Conservation (phyloP, 2,329 filamentous ascomycete species). For the Aspergillus ochraceus region DNA sequence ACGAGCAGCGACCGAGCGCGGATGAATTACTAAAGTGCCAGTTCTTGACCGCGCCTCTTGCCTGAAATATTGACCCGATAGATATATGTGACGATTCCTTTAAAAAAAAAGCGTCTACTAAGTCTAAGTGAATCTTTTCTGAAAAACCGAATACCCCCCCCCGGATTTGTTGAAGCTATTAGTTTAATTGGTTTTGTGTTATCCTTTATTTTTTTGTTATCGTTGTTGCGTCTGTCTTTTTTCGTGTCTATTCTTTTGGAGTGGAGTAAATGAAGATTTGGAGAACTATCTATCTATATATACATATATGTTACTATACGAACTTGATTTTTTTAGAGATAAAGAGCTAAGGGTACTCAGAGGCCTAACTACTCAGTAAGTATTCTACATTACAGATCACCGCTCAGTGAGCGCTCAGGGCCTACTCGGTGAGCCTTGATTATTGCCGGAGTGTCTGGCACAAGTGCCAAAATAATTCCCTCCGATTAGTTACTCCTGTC, state of each 20-base stretch:
- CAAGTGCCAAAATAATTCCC: too few relatives aligned
- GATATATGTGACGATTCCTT: neutral
- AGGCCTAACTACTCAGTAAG: too few relatives aligned
- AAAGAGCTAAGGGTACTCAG: too few relatives aligned
- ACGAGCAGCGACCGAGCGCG: conserved; percentile 86
- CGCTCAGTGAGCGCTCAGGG: too few relatives aligned
- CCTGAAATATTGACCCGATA: conserved; percentile 36
- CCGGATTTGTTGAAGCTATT: conserved; percentile 1
- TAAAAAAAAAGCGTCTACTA: neutral
- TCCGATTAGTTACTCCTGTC: too few relatives aligned
- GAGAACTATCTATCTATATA: conserved; percentile 9
- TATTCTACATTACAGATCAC: too few relatives aligned
- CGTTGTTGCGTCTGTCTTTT: neutral
- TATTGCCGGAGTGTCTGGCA: too few relatives aligned
- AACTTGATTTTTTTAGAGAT: too few relatives aligned
- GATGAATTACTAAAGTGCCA: conserved; percentile 83
- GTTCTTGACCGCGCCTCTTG: conserved; percentile 71
- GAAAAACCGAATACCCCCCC: conserved; percentile 8
- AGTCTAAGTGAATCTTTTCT: conserved; percentile 2
- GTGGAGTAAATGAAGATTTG: conserved; percentile 4
- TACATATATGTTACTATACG: neutral
- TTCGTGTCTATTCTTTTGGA: neutral
- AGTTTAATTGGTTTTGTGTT: neutral
- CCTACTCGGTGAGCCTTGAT: too few relatives aligned
- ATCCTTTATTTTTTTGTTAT: neutral